These are phyloP conservation scores for Leucaena leucocephala DNA, from an alignment of 306 rosid species.

Conservation along the genomic window DNA sequence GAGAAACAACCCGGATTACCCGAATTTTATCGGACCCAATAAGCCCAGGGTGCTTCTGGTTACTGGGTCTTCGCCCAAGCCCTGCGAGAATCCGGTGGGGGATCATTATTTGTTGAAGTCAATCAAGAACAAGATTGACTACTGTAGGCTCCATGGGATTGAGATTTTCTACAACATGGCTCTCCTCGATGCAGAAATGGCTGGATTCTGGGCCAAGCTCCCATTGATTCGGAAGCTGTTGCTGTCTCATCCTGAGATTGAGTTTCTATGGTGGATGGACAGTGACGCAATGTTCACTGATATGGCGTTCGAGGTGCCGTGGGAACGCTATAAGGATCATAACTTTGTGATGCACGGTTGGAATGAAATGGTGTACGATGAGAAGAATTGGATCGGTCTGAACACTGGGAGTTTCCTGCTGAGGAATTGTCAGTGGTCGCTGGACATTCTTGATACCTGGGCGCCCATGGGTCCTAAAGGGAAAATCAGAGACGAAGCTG, in stretches of 20 bases:
- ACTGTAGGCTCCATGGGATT: constrained; percentile 79
- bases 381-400: constrained; percentile 88
- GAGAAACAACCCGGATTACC: constrained; percentile 60
- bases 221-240: constrained; percentile 73
- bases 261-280: constrained; percentile 98
- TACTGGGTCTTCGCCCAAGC: constrained; percentile 88
- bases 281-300: constrained; percentile 96
- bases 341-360: constrained; percentile 89
- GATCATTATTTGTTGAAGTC: constrained; percentile 83
- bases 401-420: constrained; percentile 78
- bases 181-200: constrained; percentile 83
- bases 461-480: constrained; percentile 98
- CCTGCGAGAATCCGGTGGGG: constrained; percentile 91
- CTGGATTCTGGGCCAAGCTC: constrained; percentile 93
- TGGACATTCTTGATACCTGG: constrained; percentile 89
- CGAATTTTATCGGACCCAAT: constrained; percentile 59
- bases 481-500: constrained; percentile 85
- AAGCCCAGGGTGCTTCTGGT: constrained; percentile 83
- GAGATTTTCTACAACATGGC: constrained; percentile 90
- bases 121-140: constrained; percentile 88
- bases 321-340: constrained; percentile 80
- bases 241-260: constrained; percentile 80
- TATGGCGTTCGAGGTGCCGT: constrained; percentile 91
- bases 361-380: constrained; percentile 84
- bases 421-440: constrained; percentile 83